Evolutionary conservation across 306 rosid genomes (phyloP), one percentile per base, ranked within the genome.

Genomic region (Cicer cuneatum): DNA sequence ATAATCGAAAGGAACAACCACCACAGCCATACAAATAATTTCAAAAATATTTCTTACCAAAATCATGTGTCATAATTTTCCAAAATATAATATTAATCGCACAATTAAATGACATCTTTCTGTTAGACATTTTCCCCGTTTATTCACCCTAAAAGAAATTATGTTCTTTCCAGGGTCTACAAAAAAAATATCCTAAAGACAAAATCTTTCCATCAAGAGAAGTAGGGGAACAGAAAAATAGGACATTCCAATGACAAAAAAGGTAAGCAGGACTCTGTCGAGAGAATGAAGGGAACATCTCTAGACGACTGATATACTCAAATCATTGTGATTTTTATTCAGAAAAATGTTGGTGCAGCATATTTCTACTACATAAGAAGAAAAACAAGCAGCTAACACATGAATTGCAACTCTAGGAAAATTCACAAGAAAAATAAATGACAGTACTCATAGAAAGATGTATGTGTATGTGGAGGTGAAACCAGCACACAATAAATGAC

Each of bases 331-430:
- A 60, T 7, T 12, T 19, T 19, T 45, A 49, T 63, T 51, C 16
- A 38, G 29, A 52, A 64, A 16, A 51, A 64, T 10, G 45, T 75
- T 39, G 19, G 11, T 33, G 15, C 48, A 43, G 56, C 70, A 59
- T 38, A 46, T 47, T 35, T 58, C 16, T 59, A 77, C 71, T n/a
- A 48, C 47, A 69, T 57, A 18, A 46, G 42, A 69, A 18, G 56
- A 78, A 49, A 37, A 71, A 7, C 53, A 61, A 46, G 21, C 39
- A 35, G 53, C 53, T 11, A 67, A 19, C 15, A 66, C 54, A 53
- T 53, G 66, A 53, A 66, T 42, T 58, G 54, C 56, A 69, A 49
- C 60, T 38, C 40, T 39, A 48, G 62, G 40, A 60, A 49, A 47
- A 68, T 7, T 37, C 64, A 59, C 76, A 58, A 39, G 29, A 58